phyloP scores from a whole-genome alignment of 495 filamentous ascomycete genomes.

The Penicillium mononematosum region DNA sequence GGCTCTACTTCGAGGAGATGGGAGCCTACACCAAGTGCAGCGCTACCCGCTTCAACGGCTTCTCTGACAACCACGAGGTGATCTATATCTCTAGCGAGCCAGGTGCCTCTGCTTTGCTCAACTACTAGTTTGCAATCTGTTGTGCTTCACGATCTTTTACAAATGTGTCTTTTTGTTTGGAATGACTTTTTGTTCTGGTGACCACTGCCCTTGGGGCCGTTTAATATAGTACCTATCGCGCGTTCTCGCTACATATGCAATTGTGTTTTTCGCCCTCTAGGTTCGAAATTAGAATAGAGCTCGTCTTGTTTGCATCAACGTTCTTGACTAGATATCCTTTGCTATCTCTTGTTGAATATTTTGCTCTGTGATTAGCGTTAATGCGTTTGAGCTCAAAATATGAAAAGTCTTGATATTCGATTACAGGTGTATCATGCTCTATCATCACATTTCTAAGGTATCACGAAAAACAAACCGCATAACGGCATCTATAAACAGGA shows the following conservation, averaged over 20 bases:
- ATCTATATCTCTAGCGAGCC: constrained; percentile 93
- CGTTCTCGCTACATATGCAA: constrained; percentile 11
- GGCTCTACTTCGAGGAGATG: constrained; percentile 99
- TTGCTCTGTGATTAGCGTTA: background rate
- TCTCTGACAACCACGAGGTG: constrained; percentile 85
- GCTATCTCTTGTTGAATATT: background rate
- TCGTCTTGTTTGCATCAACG: background rate
- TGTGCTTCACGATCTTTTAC: constrained; percentile 6
- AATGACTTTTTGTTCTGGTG: constrained; percentile 3
- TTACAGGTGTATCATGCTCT: constrained; percentile 11
- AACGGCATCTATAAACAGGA: constrained; percentile 12
- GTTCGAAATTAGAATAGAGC: constrained; percentile 5
- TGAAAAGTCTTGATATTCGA: background rate
- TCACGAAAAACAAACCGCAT: constrained; percentile 6
- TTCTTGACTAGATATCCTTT: background rate
- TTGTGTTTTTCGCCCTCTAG: background rate
- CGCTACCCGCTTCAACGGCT: constrained; percentile 98
- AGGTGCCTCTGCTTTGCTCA: constrained; percentile 75
- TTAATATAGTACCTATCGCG: constrained; percentile 11
- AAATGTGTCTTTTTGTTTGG: constrained; percentile 8
- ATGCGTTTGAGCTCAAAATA: background rate
- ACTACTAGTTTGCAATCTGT: constrained; percentile 34
- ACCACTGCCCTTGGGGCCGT: background rate
- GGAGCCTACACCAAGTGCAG: constrained; percentile 97
- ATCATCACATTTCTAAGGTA: constrained; percentile 10